Percentiles rank a stretch among this genome's conserved stretches.
Conservation (phyloP, 2,329 filamentous ascomycete species). For the Atkinsonella texensis region DNA sequence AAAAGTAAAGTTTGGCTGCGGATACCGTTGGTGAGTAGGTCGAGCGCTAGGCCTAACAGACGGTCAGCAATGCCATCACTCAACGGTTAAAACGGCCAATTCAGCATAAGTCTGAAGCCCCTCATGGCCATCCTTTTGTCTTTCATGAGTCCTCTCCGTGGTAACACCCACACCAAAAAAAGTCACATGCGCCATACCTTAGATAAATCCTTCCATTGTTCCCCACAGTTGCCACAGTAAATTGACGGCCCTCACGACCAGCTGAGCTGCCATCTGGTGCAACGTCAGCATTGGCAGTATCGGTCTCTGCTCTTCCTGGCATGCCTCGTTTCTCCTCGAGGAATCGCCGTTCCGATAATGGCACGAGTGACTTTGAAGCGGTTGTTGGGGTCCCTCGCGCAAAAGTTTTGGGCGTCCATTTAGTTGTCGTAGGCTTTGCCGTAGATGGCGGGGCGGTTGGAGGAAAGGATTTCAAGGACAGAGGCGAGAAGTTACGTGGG, state of each 20-base stretch:
- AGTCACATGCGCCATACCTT: conserved; percentile 42
- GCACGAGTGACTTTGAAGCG: conserved; percentile 27
- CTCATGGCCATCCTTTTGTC: not conserved
- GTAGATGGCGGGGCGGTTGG: conserved; percentile 7
- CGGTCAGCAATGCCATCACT: conserved; percentile 9
- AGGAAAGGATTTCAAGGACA: not conserved
- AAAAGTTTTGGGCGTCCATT: conserved; percentile 4
- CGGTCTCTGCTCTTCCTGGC: conserved; percentile 38
- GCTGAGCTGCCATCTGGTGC: conserved; percentile 49
- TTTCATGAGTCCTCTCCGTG: not conserved
- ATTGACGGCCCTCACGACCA: conserved; percentile 56
- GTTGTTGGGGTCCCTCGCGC: conserved; percentile 11
- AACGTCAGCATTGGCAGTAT: conserved; percentile 43
- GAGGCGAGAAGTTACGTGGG: conserved; percentile 4
- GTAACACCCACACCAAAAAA: not conserved
- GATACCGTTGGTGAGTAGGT: conserved; percentile 48
- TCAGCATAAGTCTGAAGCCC: not conserved
- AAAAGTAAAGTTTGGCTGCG: conserved; percentile 48
- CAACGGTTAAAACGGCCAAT: not conserved
- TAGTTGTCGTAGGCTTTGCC: conserved; percentile 6
- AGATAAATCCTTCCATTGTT: conserved; percentile 75
- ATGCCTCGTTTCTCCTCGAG: conserved; percentile 26
- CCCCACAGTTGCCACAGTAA: conserved; percentile 70
- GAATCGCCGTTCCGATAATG: conserved; percentile 33
- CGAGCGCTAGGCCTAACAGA: conserved; percentile 45